phyloP scores from a whole-genome alignment of 2,329 filamentous ascomycete species.

The Beauveria caledonica region DNA sequence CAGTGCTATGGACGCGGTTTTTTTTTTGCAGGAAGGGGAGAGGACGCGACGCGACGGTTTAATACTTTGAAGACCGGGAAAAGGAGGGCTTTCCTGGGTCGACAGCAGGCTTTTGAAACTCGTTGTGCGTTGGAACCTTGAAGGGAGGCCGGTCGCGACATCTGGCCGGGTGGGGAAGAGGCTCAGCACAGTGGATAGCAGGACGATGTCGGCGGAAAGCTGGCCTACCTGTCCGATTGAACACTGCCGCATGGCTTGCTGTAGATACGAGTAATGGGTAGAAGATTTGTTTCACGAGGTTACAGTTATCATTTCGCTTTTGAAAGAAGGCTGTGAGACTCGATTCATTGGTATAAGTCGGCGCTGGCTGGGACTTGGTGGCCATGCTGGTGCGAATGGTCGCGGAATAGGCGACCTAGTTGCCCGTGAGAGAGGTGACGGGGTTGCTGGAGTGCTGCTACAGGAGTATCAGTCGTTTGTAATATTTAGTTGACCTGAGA shows the following conservation, averaged over 20 bases:
- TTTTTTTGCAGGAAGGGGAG: neutral
- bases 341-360: neutral
- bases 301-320: neutral
- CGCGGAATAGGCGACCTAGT: too few species aligned
- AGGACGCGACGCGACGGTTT: too few species aligned
- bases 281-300: neutral
- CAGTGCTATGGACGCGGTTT: neutral
- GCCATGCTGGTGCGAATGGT: too few species aligned
- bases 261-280: neutral
- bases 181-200: neutral
- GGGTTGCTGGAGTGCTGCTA: too few species aligned
- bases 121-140: neutral
- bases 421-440: too few species aligned
- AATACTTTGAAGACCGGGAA: neutral
- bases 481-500: too few species aligned
- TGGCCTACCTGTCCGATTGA: neutral
- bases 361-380: too few species aligned
- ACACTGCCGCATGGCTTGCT: neutral
- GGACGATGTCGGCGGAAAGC: neutral
- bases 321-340: neutral
- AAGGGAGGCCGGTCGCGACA: neutral
- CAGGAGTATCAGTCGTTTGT: too few species aligned
- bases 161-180: conserved; percentile 5
- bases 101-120: neutral
- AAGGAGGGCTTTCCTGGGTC: neutral